These are phyloP conservation scores for Aspergillus biplanus DNA, from an alignment of 495 filamentous ascomycete species.

Conservation along the genomic window DNA sequence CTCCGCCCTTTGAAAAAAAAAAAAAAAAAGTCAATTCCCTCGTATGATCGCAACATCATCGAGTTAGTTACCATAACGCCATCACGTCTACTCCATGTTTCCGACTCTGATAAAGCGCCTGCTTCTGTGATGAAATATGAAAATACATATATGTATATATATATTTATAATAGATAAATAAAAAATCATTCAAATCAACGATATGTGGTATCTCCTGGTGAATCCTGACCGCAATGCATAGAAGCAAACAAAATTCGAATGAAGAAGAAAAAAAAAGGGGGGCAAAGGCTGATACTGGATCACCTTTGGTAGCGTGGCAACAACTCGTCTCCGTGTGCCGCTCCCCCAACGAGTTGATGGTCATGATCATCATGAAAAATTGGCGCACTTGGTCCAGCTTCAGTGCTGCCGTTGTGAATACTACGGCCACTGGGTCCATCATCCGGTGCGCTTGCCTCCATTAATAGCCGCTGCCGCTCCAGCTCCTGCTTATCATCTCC, in stretches of 20 bases:
- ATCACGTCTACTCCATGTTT: neutral
- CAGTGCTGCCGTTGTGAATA: constrained; percentile 46
- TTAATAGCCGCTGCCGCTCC: constrained; percentile 72
- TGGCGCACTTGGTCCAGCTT: constrained; percentile 64
- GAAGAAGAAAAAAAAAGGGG: too few species aligned
- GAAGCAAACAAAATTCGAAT: constrained; percentile 10
- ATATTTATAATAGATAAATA: constrained; percentile 4
- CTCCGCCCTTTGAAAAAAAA: too few species aligned
- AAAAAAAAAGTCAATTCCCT: too few species aligned
- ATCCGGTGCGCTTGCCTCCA: constrained; percentile 70
- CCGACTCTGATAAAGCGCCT: neutral
- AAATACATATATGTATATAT: constrained; percentile 1
- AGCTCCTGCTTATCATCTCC: constrained; percentile 86
- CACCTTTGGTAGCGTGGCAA: constrained; percentile 53
- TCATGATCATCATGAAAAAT: constrained; percentile 66
- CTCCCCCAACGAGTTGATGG: constrained; percentile 45
- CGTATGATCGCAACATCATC: too few species aligned
- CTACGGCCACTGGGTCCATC: constrained; percentile 35
- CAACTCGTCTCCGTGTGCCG: constrained; percentile 49
- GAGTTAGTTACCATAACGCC: neutral
- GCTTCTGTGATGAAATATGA: neutral
- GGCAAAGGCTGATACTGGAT: constrained; percentile 6
- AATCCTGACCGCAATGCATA: constrained; percentile 30
- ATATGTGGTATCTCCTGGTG: constrained; percentile 31
- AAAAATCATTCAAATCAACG: constrained; percentile 16